Evolutionary conservation across 352 stramenopile species (phyloP).

Genomic region (Globisporangium rhizosaccharum): DNA sequence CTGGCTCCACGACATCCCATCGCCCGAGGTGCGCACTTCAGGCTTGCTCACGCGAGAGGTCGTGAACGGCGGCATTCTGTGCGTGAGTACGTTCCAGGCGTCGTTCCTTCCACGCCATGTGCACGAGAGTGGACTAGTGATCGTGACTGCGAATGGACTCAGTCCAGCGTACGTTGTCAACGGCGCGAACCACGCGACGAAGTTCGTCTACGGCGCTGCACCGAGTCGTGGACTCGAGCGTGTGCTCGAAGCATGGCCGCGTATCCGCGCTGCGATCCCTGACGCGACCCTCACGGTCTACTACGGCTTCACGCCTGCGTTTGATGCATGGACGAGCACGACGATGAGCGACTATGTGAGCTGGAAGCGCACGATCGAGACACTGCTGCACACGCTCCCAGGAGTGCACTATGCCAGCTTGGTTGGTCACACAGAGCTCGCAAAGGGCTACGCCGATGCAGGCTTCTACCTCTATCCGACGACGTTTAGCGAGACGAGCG

Average conservation of each 20-base stretch:
- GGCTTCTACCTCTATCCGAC: constrained; percentile 92
- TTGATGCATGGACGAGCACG: constrained; percentile 52
- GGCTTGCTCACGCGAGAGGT: constrained; percentile 26
- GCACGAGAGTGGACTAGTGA: constrained; percentile 28
- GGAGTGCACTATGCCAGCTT: constrained; percentile 73
- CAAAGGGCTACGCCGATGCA: constrained; percentile 51
- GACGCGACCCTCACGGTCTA: constrained; percentile 72
- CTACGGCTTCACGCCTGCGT: constrained; percentile 85
- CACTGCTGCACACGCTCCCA: constrained; percentile 23
- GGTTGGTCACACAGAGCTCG: constrained; percentile 72
- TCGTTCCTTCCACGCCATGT: constrained; percentile 39
- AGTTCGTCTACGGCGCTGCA: constrained; percentile 86
- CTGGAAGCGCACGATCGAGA: constrained; percentile 56
- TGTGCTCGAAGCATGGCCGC: constrained; percentile 67
- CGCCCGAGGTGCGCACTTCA: constrained; percentile 28
- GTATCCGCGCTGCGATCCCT: constrained; percentile 48
- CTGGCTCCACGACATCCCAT: constrained; percentile 83
- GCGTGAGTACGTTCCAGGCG: constrained; percentile 75
- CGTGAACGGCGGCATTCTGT: constrained; percentile 64
- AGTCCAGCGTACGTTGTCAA: constrained; percentile 62
- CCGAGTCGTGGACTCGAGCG: constrained; percentile 73
- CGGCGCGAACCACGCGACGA: constrained; percentile 35
- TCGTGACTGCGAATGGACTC: constrained; percentile 72
- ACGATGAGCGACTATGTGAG: constrained; percentile 41
- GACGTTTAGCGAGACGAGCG: constrained; percentile 87